Evolutionary conservation across 352 stramenopile species (phyloP).

Genomic region (Phytopythium mirpurense): DNA sequence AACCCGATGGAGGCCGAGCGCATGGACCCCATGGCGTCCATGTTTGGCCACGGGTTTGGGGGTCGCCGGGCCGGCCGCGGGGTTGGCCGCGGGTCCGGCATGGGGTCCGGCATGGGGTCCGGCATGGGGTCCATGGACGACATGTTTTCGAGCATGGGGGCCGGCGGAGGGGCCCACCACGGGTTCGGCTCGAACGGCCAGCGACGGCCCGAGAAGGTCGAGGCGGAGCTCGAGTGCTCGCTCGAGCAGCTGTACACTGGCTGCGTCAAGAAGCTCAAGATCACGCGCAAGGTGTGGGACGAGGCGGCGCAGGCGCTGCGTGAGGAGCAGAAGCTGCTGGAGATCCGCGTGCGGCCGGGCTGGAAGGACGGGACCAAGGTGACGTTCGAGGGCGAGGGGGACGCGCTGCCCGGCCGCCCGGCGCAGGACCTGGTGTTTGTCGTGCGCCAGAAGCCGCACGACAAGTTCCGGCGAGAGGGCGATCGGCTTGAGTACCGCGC

Average conservation of each 20-base stretch:
- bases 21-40: slow-evolving; percentile 61
- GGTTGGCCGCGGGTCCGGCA: too few relatives aligned
- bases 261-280: slow-evolving; percentile 92
- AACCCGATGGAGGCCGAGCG: slow-evolving; percentile 74
- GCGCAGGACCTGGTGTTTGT: slow-evolving; percentile 96
- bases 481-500: slow-evolving; percentile 94
- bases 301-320: slow-evolving; percentile 78
- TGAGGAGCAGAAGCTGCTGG: slow-evolving; percentile 94
- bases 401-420: slow-evolving; percentile 86
- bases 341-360: slow-evolving; percentile 94
- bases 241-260: slow-evolving; percentile 87
- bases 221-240: slow-evolving; percentile 89
- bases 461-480: slow-evolving; percentile 92
- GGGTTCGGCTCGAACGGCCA: too few relatives aligned
- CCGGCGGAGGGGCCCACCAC: not conserved
- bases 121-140: slow-evolving; percentile 31
- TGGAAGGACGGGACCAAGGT: slow-evolving; percentile 97
- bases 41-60: slow-evolving; percentile 58
- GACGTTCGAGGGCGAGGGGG: slow-evolving; percentile 92
- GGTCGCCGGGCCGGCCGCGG: slow-evolving; percentile 38
- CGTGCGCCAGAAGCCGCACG: slow-evolving; percentile 88
- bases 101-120: too few relatives aligned
- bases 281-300: slow-evolving; percentile 90
- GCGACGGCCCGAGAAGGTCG: slow-evolving; percentile 59
- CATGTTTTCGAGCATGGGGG: slow-evolving; percentile 29